Conservation (phyloP, 2,329 filamentous ascomycete species). For the Penicillium palitans region DNA sequence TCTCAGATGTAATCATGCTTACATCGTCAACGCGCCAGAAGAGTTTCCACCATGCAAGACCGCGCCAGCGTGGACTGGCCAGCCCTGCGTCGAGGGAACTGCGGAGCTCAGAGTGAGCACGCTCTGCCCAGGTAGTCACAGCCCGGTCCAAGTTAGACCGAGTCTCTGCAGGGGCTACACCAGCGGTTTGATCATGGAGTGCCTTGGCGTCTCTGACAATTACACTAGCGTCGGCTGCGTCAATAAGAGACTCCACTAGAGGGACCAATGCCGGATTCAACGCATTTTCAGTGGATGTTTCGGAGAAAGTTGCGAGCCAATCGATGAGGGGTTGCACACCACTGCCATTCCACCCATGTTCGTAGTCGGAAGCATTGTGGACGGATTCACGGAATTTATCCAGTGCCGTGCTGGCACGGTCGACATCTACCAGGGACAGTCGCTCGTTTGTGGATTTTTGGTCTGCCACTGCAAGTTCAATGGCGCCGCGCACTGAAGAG, state of each 20-base stretch:
- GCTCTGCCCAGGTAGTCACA: constrained; percentile 72
- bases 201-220: constrained; percentile 31
- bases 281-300: constrained; percentile 38
- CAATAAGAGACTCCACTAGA: constrained; percentile 67
- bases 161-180: constrained; percentile 45
- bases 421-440: constrained; percentile 62
- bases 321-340: constrained; percentile 64
- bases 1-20: constrained; percentile 75
- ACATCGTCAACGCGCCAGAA: constrained; percentile 96
- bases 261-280: constrained; percentile 67
- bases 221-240: constrained; percentile 39
- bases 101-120: constrained; percentile 79
- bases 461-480: constrained; percentile 51
- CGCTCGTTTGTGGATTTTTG: constrained; percentile 22
- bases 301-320: constrained; percentile 57
- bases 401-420: constrained; percentile 63
- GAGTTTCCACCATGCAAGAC: constrained; percentile 88
- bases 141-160: constrained; percentile 56
- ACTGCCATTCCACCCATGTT: constrained; percentile 72
- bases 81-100: constrained; percentile 77
- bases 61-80: constrained; percentile 71
- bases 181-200: constrained; percentile 31
- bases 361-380: constrained; percentile 68
- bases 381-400: constrained; percentile 67
- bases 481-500: constrained; percentile 37